Percentiles rank a stretch among this genome's conserved stretches.
These are phyloP conservation scores for Phytophthora hibernalis DNA, from an alignment of 352 stramenopile species.

Conservation along the genomic window DNA sequence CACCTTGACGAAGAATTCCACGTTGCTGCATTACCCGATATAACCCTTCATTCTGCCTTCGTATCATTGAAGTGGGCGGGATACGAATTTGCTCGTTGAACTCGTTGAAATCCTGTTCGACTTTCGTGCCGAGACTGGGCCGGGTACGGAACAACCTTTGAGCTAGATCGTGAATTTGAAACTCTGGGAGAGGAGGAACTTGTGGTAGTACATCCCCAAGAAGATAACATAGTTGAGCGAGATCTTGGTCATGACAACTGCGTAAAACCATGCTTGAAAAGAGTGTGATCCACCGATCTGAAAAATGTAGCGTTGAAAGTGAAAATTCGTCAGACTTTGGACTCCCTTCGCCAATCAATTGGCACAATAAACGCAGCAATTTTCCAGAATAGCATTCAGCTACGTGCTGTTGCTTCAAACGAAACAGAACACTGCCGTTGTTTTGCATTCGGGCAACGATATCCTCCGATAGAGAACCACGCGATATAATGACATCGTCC, in stretches of 20 bases:
- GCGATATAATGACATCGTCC: slow-evolving; percentile 44
- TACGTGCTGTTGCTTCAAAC: slow-evolving; percentile 43
- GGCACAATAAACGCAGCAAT: slow-evolving; percentile 48
- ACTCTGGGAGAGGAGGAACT: background rate
- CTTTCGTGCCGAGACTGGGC: background rate
- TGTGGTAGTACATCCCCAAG: slow-evolving; percentile 37
- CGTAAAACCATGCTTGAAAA: slow-evolving; percentile 32
- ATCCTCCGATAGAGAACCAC: slow-evolving; percentile 7
- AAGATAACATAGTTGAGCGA: slow-evolving; percentile 42
- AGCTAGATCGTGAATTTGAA: slow-evolving; percentile 18
- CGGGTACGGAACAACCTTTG: slow-evolving; percentile 15
- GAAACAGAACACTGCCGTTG: slow-evolving; percentile 45
- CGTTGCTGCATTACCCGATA: slow-evolving; percentile 23
- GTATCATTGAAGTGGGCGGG: slow-evolving; percentile 1
- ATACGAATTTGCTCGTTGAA: slow-evolving; percentile 12
- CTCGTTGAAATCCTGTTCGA: slow-evolving; percentile 22
- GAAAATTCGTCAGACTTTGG: background rate
- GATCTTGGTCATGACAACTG: slow-evolving; percentile 14
- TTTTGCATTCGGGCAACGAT: slow-evolving; percentile 29
- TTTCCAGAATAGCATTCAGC: slow-evolving; percentile 38
- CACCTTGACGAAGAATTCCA: slow-evolving; percentile 12
- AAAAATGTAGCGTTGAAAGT: slow-evolving; percentile 6
- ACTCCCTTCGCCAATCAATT: slow-evolving; percentile 16
- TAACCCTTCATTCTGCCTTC: slow-evolving; percentile 39
- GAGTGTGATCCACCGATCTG: slow-evolving; percentile 40